Evolutionary conservation across 352 stramenopile genomes (phyloP), one percentile per base, ranked within the genome.

Genomic region (Elongisporangium prolatum): DNA sequence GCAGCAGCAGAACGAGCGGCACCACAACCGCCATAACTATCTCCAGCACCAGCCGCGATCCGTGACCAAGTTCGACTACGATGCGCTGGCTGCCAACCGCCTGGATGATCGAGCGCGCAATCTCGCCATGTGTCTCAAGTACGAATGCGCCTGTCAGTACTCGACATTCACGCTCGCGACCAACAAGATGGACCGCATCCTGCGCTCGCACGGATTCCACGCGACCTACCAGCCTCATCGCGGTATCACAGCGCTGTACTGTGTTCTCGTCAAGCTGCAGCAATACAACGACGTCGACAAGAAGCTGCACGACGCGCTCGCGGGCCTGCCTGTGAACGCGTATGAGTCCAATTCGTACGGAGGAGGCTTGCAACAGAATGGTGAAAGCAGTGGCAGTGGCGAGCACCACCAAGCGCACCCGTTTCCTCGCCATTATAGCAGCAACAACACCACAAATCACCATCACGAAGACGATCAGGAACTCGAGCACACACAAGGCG

Each of bases 241-340:
- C 44, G 60, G 61, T 0, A 59, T 77, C 21, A 84, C 74, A 1
- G 80, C 83, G 18, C 68, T 92, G 22, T 84, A 77, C 59, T 92
- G 83, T 54, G 66, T 92, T 1, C 52, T 92, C 4, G 75, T 69
- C 50, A 71, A 76, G 9, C 59, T 92, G 28, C 82, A 92, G 56
- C 71, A 89, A 64, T 79, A 71, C 48, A 92, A 92, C 65, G 76
- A 88, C 52, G 52, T 92, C 16, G 82, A 92, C 58, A 81, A 85
- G 50, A 70, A 80, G 20, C 60, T 92, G 22, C 81, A 79, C 47
- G 80, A 89, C 22, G 74, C 83, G 0, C 58, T 89, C 18, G 74
- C 68, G 4, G 75, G 70, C 1, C 73, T 83, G 20, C 63, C 60
- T 0, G 5, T 65, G 54, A 44, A 44, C 17, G 34, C 34, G 34